phyloP scores from a whole-genome alignment of 345 rosid species.

The Anacardium occidentale region DNA sequence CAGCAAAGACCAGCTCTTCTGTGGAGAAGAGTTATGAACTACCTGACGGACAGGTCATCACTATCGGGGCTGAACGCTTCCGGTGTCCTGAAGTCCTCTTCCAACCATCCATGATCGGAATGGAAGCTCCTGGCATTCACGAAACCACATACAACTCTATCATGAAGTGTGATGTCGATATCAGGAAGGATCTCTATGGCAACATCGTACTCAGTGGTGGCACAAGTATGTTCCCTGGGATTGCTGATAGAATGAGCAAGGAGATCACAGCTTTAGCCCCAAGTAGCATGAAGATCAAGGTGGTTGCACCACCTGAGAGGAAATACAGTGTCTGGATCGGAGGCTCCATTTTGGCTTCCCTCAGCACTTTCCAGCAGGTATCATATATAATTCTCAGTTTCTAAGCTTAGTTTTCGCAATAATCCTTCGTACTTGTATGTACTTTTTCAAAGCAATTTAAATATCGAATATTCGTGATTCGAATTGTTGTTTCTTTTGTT shows the following conservation, averaged over 20 bases:
- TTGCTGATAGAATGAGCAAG: slow-evolving; percentile 78
- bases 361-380: slow-evolving; percentile 71
- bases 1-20: slow-evolving; percentile 49
- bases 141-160: slow-evolving; percentile 60
- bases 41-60: slow-evolving; percentile 69
- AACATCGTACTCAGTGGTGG: slow-evolving; percentile 65
- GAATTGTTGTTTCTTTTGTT: slow-evolving; percentile 13
- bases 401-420: too few species aligned
- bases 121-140: slow-evolving; percentile 60
- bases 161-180: slow-evolving; percentile 67
- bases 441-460: too few species aligned
- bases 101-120: slow-evolving; percentile 76
- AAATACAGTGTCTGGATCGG: slow-evolving; percentile 68
- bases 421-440: too few species aligned
- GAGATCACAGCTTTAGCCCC: slow-evolving; percentile 69
- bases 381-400: neutral
- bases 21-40: slow-evolving; percentile 72
- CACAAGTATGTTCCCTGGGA: slow-evolving; percentile 71
- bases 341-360: slow-evolving; percentile 58
- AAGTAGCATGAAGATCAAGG: slow-evolving; percentile 62
- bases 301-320: slow-evolving; percentile 62
- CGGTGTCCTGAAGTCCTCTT: slow-evolving; percentile 77
- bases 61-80: slow-evolving; percentile 70
- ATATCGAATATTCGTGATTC: neutral
- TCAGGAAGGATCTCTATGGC: slow-evolving; percentile 57